Percentiles rank a stretch among this genome's conserved stretches.
phyloP scores from a whole-genome alignment of 768 basidiomycete genomes.

The Solioccasus polychromus region DNA sequence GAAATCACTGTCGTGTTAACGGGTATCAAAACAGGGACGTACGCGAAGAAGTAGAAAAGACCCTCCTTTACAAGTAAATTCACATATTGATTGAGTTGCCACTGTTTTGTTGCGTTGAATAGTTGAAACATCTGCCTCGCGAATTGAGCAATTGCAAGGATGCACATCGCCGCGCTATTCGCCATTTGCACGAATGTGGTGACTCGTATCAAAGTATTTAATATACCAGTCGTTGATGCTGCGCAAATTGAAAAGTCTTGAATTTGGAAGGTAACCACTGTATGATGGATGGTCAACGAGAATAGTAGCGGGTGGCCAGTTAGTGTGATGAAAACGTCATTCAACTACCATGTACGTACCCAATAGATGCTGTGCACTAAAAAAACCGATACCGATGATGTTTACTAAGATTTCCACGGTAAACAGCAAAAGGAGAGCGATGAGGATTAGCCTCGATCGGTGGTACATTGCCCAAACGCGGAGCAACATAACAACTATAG shows the following conservation, averaged over 20 bases:
- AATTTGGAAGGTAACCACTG: background rate
- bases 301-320: background rate
- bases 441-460: constrained; percentile 1
- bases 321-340: background rate
- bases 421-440: background rate
- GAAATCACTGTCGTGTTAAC: too few species aligned
- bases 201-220: background rate
- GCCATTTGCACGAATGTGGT: background rate
- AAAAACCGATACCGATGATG: background rate
- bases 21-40: background rate
- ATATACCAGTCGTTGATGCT: too few species aligned
- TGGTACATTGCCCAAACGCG: constrained; percentile 1
- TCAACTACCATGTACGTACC: background rate
- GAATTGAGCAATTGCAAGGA: constrained; percentile 1
- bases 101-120: background rate
- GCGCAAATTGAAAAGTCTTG: background rate
- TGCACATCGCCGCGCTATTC: background rate
- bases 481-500: background rate
- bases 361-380: background rate
- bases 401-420: background rate
- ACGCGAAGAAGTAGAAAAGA: constrained; percentile 11
- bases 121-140: background rate
- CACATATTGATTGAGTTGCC: constrained; percentile 8
- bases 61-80: constrained; percentile 4
- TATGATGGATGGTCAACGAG: too few species aligned